Conservation (phyloP, 2,329 filamentous ascomycete genomes). For the Colletotrichum shisoi region DNA sequence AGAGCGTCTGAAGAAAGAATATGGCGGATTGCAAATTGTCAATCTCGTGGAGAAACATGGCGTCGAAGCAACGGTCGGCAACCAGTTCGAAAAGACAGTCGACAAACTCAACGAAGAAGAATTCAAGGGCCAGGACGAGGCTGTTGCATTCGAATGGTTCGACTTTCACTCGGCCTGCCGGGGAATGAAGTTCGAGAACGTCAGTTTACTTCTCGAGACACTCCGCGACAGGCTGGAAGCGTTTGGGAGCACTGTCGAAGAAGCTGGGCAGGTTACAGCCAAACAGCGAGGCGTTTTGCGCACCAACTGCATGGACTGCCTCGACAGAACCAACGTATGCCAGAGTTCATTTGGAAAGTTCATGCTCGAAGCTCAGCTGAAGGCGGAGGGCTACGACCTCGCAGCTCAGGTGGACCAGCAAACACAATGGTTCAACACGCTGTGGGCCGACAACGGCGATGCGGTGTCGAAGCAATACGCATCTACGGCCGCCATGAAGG, state of each 20-base stretch:
- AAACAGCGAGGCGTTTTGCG: constrained; percentile 80
- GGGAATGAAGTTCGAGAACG: constrained; percentile 98
- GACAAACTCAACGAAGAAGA: constrained; percentile 70
- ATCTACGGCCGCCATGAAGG: constrained; percentile 93
- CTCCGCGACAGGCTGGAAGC: constrained; percentile 72
- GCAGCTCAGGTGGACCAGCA: constrained; percentile 77
- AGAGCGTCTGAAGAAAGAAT: constrained; percentile 69
- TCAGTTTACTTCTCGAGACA: constrained; percentile 77
- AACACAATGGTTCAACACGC: constrained; percentile 91
- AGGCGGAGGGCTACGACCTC: constrained; percentile 77
- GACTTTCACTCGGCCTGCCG: constrained; percentile 93
- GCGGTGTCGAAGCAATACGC: constrained; percentile 95
- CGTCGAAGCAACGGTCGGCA: constrained; percentile 79
- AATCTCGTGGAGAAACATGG: constrained; percentile 90
- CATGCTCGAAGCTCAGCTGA: constrained; percentile 81
- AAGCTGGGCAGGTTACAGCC: constrained; percentile 53
- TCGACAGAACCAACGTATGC: constrained; percentile 94
- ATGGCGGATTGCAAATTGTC: constrained; percentile 79
- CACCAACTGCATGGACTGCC: constrained; percentile 98
- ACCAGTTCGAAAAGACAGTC: constrained; percentile 75
- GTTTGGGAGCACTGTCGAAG: constrained; percentile 73
- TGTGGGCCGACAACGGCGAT: constrained; percentile 98
- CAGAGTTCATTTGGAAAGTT: constrained; percentile 89
- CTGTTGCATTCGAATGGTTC: constrained; percentile 88
- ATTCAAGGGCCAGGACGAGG: constrained; percentile 51